Evolutionary conservation across 768 basidiomycete genomes (phyloP), one percentile per base, ranked within the genome.

Genomic region (Mycena crocata): DNA sequence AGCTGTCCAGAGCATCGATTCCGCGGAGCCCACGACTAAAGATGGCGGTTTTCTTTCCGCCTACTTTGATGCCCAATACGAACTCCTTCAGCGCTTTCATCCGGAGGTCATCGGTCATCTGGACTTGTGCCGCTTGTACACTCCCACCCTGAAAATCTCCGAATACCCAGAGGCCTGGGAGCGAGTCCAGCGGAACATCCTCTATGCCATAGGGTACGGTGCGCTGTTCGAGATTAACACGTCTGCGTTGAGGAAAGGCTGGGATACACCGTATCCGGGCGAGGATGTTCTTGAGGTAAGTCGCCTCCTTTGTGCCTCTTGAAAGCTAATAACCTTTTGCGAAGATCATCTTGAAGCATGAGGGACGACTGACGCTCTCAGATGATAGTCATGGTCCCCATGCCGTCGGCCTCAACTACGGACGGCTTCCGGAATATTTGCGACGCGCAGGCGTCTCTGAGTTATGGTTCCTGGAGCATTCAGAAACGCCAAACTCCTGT

Each of bases 301-400:
- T 32, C 63, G 49, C 63, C 54, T 61, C 66, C 58, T 61, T 71
- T 21, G 51, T 56, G 30, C 44, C 37, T 32, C 44, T 56, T 23
- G 45, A 54, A 39, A 26, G 44, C 49, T 51, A n/a, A n/a, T n/a
- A 35, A 35, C 23, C 37, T 34, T 55, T 34, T 23, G 56, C 28
- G 45, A 44, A 98, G 97, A 73, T 92, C 28, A 93, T 98, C 62
- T 71, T 88, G n/a, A 74, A 83, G 45, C 77, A 84, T 50, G 87
- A 85, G 13, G 98, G 96, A 3, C 87, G 88, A 28, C 88, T 98
- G 68, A 87, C 91, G 23, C 84, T 99, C 30, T 99, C 97, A 7
- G 98, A 99, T 75, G 98, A 99, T 79, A 96, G 96, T 57, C 98
- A 99, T 73, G 95, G 94, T 0, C 92, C 95, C 2, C 87, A 89